Percentiles rank a stretch among this genome's conserved stretches.
phyloP scores from a whole-genome alignment of 305 asterid genomes.

The Fraxinus xanthoxyloides region DNA sequence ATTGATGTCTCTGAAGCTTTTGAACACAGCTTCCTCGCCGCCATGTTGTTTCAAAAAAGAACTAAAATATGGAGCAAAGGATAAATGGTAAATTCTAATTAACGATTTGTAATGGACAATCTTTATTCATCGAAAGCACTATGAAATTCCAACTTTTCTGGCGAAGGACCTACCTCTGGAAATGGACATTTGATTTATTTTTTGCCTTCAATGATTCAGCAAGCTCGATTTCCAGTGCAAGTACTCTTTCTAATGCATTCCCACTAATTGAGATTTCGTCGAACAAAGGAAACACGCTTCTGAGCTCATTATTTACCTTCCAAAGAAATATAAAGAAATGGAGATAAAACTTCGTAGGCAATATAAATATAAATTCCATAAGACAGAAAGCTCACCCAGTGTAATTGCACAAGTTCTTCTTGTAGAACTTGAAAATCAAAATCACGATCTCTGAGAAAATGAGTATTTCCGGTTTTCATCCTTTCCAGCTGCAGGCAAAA shows the following conservation, averaged over 20 bases:
- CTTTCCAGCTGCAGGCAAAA: conserved; percentile 73
- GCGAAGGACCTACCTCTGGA: conserved; percentile 62
- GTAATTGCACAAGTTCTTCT: conserved; percentile 58
- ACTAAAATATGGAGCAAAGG: conserved; percentile 33
- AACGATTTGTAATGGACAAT: background rate
- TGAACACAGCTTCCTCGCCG: conserved; percentile 80
- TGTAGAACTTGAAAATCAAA: conserved; percentile 42
- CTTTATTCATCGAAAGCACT: background rate
- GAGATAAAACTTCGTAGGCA: conserved; percentile 19
- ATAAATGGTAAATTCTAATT: background rate
- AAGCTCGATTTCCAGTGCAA: conserved; percentile 91
- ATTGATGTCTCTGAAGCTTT: conserved; percentile 85
- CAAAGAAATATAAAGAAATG: conserved; percentile 13
- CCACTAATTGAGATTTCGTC: conserved; percentile 67
- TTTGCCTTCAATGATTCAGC: conserved; percentile 86
- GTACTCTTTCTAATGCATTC: conserved; percentile 84
- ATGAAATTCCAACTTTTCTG: background rate
- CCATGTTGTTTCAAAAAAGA: conserved; percentile 83
- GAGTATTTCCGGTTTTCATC: conserved; percentile 79
- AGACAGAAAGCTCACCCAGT: conserved; percentile 51
- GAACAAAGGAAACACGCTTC: conserved; percentile 73
- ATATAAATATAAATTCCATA: conserved; percentile 4
- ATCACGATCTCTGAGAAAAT: conserved; percentile 35
- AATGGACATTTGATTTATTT: conserved; percentile 45
- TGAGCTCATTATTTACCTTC: conserved; percentile 86